Conservation (phyloP, 192 early-diverging fungal species). For the Umbelopsis vinacea region DNA sequence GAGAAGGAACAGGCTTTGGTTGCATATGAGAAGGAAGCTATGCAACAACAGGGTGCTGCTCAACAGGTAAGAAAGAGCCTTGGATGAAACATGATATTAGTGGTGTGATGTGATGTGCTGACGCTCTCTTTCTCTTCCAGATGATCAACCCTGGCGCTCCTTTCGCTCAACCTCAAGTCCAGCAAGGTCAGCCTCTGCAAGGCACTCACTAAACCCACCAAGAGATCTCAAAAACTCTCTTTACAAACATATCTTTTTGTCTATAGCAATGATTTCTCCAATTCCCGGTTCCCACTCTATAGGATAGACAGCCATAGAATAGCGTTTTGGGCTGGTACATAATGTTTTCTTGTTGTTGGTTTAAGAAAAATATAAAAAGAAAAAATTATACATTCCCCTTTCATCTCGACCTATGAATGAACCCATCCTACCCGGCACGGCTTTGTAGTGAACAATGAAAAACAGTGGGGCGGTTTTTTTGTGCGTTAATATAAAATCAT, state of each 20-base stretch:
- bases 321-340: conserved; percentile 20
- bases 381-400: background rate
- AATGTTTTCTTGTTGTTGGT: background rate
- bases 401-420: background rate
- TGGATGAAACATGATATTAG: too few species aligned
- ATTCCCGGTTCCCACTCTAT: background rate
- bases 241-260: conserved; percentile 5
- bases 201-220: background rate
- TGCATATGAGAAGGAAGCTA: conserved; percentile 76
- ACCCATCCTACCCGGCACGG: background rate
- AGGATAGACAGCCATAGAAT: conserved; percentile 18
- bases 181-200: conserved; percentile 20
- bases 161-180: conserved; percentile 6
- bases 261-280: conserved; percentile 7
- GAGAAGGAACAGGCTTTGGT: conserved; percentile 87
- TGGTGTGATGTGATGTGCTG: background rate
- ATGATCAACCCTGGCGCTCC: conserved; percentile 21
- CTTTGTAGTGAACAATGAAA: too few species aligned
- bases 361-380: background rate
- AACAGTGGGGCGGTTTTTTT: too few species aligned
- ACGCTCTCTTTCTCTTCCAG: background rate
- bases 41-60: conserved; percentile 53
- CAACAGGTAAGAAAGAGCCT: conserved; percentile 41
- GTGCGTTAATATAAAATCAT: too few species aligned
- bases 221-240: background rate